Percentiles rank a stretch among this genome's conserved stretches.
Evolutionary conservation across 2,329 filamentous ascomycete genomes (phyloP).

Genomic region (Clonostachys rosea): DNA sequence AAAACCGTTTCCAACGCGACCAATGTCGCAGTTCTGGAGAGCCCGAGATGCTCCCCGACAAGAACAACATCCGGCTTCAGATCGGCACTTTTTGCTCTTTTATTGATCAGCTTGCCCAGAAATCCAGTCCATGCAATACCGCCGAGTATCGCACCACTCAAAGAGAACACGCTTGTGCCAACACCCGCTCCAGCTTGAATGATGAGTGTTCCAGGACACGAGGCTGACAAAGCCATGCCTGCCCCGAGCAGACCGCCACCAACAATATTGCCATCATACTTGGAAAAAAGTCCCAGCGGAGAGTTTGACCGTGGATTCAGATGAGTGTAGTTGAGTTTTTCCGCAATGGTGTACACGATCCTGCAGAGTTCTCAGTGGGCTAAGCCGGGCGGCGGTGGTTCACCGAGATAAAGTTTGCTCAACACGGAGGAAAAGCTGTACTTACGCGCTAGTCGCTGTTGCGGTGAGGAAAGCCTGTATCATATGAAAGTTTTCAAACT

Average conservation of each 20-base stretch:
- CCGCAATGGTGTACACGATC: constrained; percentile 1
- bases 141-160: constrained; percentile 1
- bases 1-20: constrained; percentile 1
- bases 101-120: background rate
- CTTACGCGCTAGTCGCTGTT: constrained; percentile 57
- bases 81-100: background rate
- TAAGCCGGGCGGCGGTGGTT: background rate
- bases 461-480: constrained; percentile 59
- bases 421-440: constrained; percentile 1
- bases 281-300: constrained; percentile 3
- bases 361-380: background rate
- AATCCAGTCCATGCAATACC: constrained; percentile 2
- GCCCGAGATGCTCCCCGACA: background rate
- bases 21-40: background rate
- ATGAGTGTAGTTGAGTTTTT: constrained; percentile 1
- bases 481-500: constrained; percentile 60
- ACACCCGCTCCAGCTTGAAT: constrained; percentile 5
- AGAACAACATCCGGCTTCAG: background rate
- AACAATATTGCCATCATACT: constrained; percentile 4
- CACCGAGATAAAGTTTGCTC: background rate
- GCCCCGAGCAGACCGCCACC: constrained; percentile 4
- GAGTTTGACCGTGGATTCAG: constrained; percentile 3
- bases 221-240: constrained; percentile 5
- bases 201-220: constrained; percentile 5
- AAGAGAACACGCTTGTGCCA: constrained; percentile 3